Percentiles rank a stretch among this genome's conserved stretches.
phyloP scores from a whole-genome alignment of 805 yeast species.

The Vanderwaltozyma polyspora region DNA sequence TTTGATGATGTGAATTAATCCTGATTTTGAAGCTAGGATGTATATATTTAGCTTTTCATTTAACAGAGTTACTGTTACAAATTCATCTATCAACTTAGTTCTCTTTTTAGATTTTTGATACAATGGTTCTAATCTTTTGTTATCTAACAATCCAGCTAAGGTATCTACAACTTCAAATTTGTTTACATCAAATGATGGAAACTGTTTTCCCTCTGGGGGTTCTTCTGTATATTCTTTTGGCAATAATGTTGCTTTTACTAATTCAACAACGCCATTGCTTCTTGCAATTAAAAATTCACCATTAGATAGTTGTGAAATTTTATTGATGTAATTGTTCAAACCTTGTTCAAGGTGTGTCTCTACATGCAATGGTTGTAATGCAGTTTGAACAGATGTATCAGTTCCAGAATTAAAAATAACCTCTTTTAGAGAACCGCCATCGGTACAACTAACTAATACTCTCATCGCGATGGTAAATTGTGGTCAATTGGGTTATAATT shows the following conservation, averaged over 20 bases:
- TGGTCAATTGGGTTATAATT: not conserved
- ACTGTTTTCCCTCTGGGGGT: not conserved
- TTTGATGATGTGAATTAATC: conserved; percentile 25
- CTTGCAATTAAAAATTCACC: conserved; percentile 35
- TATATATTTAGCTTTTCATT: conserved; percentile 20
- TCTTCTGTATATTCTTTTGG: conserved; percentile 4
- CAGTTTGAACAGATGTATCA: conserved; percentile 65
- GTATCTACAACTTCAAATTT: conserved; percentile 14
- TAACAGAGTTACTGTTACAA: conserved; percentile 26
- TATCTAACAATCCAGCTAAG: conserved; percentile 14
- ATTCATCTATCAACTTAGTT: conserved; percentile 27
- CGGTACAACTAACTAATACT: conserved; percentile 52
- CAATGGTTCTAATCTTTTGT: conserved; percentile 13
- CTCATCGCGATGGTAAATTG: conserved; percentile 34
- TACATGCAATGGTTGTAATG: conserved; percentile 50
- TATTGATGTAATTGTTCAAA: conserved; percentile 30
- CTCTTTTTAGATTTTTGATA: conserved; percentile 20
- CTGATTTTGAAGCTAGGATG: conserved; percentile 29
- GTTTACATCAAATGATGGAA: conserved; percentile 12
- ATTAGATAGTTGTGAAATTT: conserved; percentile 24
- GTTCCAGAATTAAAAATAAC: conserved; percentile 55
- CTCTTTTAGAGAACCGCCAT: conserved; percentile 56
- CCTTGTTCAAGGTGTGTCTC: conserved; percentile 34
- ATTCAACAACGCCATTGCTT: conserved; percentile 33
- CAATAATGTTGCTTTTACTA: conserved; percentile 28